Percentiles rank a stretch among this genome's conserved stretches.
Evolutionary conservation across 495 filamentous ascomycete genomes (phyloP).

Genomic region (Penicillium subrubescens): DNA sequence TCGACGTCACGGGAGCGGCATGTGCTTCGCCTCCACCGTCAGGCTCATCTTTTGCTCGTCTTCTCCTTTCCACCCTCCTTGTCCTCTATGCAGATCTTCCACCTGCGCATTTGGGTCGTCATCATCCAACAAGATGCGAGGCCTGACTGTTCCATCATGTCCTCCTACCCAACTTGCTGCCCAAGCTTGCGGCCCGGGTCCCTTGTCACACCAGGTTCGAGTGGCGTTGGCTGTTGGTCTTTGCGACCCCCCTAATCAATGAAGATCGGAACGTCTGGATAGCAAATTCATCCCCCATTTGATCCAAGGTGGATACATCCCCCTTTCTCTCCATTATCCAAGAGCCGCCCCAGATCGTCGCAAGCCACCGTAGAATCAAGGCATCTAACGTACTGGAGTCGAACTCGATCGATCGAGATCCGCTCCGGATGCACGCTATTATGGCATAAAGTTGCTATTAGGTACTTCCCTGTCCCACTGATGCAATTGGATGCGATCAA

Average conservation of each 20-base stretch:
- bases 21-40: constrained; percentile 25
- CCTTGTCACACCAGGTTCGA: constrained; percentile 18
- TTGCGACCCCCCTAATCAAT: constrained; percentile 2
- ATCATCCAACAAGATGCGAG: constrained; percentile 16
- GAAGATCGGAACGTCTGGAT: constrained; percentile 23
- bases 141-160: constrained; percentile 19
- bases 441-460: constrained; percentile 8
- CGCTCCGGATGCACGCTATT: constrained; percentile 3
- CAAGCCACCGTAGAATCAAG: constrained; percentile 19
- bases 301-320: constrained; percentile 15
- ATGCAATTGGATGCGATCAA: constrained; percentile 12
- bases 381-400: constrained; percentile 11
- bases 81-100: constrained; percentile 22
- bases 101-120: constrained; percentile 16
- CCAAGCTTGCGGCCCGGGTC: constrained; percentile 27
- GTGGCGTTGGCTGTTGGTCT: constrained; percentile 14
- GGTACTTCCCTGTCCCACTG: constrained; percentile 11
- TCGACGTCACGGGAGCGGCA: constrained; percentile 21
- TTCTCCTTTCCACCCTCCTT: constrained; percentile 1
- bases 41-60: constrained; percentile 17
- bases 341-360: constrained; percentile 16
- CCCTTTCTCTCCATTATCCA: neutral
- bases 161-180: constrained; percentile 42
- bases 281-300: constrained; percentile 11
- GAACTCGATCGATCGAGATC: constrained; percentile 30